A percentile compares a stretch with the other conserved stretches of the same genome.
These are phyloP conservation scores for Tuber magnatum DNA, from an alignment of 495 filamentous ascomycete species.

Conservation along the genomic window DNA sequence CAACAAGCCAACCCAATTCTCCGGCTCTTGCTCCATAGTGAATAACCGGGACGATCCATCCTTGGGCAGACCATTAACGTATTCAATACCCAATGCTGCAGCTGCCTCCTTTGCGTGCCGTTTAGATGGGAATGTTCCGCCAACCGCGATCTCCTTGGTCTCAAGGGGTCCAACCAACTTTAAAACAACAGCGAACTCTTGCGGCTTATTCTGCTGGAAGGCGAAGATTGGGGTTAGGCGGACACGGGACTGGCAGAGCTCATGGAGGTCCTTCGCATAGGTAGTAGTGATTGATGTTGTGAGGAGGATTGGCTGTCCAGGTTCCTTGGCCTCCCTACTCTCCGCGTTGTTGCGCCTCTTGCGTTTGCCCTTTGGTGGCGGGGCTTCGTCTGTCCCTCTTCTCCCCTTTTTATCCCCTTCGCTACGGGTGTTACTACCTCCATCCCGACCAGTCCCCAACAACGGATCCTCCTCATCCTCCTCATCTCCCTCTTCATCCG, in stretches of 20 bases:
- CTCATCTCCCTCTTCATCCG: not conserved
- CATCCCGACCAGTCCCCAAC: not conserved
- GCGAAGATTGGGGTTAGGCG: conserved; percentile 21
- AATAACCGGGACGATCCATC: conserved; percentile 21
- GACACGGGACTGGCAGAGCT: conserved; percentile 33
- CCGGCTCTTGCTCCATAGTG: conserved; percentile 21
- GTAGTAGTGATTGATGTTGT: conserved; percentile 39
- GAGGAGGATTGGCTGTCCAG: conserved; percentile 26
- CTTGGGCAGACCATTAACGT: conserved; percentile 24
- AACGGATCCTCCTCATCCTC: not conserved
- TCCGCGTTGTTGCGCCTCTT: conserved; percentile 2
- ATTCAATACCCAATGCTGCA: conserved; percentile 26
- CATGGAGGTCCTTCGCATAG: conserved; percentile 38
- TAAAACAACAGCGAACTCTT: conserved; percentile 27
- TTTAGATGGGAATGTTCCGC: conserved; percentile 31
- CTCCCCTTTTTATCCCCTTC: not conserved
- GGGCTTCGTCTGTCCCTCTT: not conserved
- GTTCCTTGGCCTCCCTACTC: not conserved
- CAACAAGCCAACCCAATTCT: conserved; percentile 37
- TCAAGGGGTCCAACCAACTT: conserved; percentile 27
- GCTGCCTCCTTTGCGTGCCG: conserved; percentile 35
- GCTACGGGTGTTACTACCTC: not conserved
- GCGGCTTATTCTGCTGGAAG: conserved; percentile 23
- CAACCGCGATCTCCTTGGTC: conserved; percentile 17
- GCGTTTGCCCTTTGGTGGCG: not conserved